These are phyloP conservation scores for Candida dendrica DNA, from an alignment of 805 yeast genomes.

Conservation along the genomic window DNA sequence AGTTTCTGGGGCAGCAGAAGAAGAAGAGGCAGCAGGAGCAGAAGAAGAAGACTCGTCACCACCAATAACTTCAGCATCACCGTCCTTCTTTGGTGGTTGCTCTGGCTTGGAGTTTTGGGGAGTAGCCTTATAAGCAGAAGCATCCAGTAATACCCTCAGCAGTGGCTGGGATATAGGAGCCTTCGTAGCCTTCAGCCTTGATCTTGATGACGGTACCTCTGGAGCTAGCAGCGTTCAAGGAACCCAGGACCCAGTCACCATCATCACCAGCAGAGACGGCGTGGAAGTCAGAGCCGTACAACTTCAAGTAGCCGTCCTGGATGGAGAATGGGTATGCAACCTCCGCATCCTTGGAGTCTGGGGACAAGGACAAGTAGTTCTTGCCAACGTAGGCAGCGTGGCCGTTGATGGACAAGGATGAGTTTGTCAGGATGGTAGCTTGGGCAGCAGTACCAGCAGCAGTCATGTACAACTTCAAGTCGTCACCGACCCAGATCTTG, in stretches of 20 bases:
- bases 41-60: neutral
- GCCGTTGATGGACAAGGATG: neutral
- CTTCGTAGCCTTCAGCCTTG: neutral
- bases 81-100: neutral
- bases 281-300: constrained; percentile 4
- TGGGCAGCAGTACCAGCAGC: neutral
- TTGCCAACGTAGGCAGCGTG: constrained; percentile 3
- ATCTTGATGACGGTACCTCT: neutral
- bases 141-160: neutral
- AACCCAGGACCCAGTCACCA: constrained; percentile 2
- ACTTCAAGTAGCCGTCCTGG: constrained; percentile 1
- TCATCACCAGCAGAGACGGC: constrained; percentile 4
- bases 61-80: neutral
- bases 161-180: neutral
- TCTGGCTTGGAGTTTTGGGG: neutral
- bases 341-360: neutral
- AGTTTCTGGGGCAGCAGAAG: neutral
- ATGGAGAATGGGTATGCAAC: constrained; percentile 1
- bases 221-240: constrained; percentile 2
- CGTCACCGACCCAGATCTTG: constrained; percentile 11
- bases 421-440: neutral
- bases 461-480: neutral
- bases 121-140: neutral
- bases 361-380: constrained; percentile 1
- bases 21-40: neutral